phyloP scores from a whole-genome alignment of 345 rosid species.

The Salix koriyanagi region DNA sequence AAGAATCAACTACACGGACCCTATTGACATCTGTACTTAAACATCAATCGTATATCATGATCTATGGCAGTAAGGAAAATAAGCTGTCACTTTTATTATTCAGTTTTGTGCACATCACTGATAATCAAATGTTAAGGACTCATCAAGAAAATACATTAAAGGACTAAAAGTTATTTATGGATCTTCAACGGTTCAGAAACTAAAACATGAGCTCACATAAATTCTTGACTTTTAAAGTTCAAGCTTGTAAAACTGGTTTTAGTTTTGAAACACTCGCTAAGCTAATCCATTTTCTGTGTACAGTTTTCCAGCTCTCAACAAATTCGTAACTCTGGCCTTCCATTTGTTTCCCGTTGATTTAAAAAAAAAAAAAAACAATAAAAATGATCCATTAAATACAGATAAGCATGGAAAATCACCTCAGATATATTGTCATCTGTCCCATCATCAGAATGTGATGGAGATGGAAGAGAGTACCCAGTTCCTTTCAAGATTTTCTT shows the following conservation, averaged over 20 bases:
- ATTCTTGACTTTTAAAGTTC: not conserved
- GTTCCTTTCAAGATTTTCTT: conserved; percentile 72
- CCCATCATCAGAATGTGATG: conserved; percentile 56
- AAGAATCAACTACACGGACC: not conserved
- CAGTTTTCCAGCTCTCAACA: not conserved
- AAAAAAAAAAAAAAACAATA: no score
- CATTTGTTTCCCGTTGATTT: not conserved
- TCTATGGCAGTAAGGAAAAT: not conserved
- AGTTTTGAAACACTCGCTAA: not conserved
- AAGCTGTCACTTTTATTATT: not conserved
- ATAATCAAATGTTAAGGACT: not conserved
- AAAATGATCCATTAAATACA: not conserved
- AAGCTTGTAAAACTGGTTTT: not conserved
- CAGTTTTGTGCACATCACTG: not conserved
- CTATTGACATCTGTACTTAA: not conserved
- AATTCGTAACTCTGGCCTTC: not conserved
- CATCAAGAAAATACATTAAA: no score
- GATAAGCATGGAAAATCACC: conserved; percentile 36
- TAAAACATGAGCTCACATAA: not conserved
- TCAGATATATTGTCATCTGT: conserved; percentile 76
- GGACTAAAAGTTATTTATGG: not conserved
- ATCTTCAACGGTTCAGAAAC: not conserved
- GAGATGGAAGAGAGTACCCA: conserved; percentile 53
- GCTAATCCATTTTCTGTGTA: not conserved
- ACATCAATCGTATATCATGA: not conserved